Percentiles rank a stretch among this genome's conserved stretches.
Conservation (phyloP, 768 basidiomycete genomes). For the Jaapia argillacea region DNA sequence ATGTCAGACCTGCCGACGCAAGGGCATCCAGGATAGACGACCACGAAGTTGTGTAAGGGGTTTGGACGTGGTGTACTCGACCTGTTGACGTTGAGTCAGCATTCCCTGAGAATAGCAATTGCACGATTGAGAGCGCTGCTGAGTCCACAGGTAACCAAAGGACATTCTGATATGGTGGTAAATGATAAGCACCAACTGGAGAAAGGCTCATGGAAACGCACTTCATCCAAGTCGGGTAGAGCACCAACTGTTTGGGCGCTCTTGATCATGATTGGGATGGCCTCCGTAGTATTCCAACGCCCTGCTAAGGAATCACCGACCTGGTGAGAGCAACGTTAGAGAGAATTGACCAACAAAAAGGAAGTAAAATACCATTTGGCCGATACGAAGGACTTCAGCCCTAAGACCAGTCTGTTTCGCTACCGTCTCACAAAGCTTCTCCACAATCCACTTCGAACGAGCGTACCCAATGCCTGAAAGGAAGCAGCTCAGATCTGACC, state of each 20-base stretch:
- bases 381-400: conserved; percentile 35
- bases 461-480: conserved; percentile 26
- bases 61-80: conserved; percentile 28
- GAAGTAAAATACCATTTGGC: conserved; percentile 48
- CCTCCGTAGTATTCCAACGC: conserved; percentile 47
- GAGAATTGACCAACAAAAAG: conserved; percentile 13
- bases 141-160: conserved; percentile 47
- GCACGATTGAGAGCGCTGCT: conserved; percentile 35
- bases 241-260: conserved; percentile 29
- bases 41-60: conserved; percentile 27
- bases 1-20: conserved; percentile 24
- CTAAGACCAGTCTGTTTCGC: conserved; percentile 16
- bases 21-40: conserved; percentile 29
- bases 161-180: conserved; percentile 19
- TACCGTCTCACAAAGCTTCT: conserved; percentile 39
- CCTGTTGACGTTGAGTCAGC: conserved; percentile 9
- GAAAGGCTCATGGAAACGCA: conserved; percentile 2
- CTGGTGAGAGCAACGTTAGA: not conserved
- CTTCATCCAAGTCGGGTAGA: conserved; percentile 22
- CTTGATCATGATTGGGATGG: conserved; percentile 33
- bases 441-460: conserved; percentile 41
- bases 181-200: not conserved
- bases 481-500: conserved; percentile 21
- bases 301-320: conserved; percentile 17
- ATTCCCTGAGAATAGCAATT: conserved; percentile 24